phyloP scores from a whole-genome alignment of 148 eudicot species.

The Camellia granthamiana region DNA sequence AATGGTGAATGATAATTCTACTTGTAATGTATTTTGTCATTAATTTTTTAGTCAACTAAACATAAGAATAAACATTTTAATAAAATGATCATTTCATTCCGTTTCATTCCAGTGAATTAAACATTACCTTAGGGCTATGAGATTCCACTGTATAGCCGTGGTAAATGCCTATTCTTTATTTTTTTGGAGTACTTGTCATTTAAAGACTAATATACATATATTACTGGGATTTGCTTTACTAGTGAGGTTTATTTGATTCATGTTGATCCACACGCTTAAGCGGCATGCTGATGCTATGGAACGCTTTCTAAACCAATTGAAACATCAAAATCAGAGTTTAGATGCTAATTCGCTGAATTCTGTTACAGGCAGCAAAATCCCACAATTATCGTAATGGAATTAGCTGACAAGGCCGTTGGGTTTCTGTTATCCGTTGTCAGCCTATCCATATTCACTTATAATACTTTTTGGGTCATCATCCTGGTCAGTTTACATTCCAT shows the following conservation, averaged over 20 bases:
- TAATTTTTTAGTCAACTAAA: too few relatives aligned
- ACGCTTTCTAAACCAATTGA: not conserved
- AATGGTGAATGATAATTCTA: too few relatives aligned
- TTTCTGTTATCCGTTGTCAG: conserved; percentile 59
- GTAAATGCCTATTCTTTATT: not conserved
- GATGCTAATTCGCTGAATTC: not conserved
- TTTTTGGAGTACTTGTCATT: not conserved
- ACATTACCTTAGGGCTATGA: not conserved
- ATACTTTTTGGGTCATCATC: conserved; percentile 91
- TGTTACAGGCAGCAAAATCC: not conserved
- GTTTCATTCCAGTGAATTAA: too few relatives aligned
- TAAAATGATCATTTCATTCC: too few relatives aligned
- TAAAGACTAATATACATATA: not conserved
- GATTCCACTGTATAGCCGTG: not conserved
- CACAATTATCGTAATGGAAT: conserved; percentile 47
- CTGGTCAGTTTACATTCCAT: conserved; percentile 47
- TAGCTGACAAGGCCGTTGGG: conserved; percentile 90
- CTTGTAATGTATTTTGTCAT: too few relatives aligned
- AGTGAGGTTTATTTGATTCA: not conserved
- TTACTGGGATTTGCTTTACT: not conserved
- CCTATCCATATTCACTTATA: conserved; percentile 80
- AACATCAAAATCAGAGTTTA: not conserved
- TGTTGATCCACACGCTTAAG: not conserved
- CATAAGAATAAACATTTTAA: too few relatives aligned
- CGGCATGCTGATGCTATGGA: not conserved